Evolutionary conservation across 305 asterid species (phyloP), one percentile per base, ranked within the genome.

Genomic region (Fraxinus dipetala): DNA sequence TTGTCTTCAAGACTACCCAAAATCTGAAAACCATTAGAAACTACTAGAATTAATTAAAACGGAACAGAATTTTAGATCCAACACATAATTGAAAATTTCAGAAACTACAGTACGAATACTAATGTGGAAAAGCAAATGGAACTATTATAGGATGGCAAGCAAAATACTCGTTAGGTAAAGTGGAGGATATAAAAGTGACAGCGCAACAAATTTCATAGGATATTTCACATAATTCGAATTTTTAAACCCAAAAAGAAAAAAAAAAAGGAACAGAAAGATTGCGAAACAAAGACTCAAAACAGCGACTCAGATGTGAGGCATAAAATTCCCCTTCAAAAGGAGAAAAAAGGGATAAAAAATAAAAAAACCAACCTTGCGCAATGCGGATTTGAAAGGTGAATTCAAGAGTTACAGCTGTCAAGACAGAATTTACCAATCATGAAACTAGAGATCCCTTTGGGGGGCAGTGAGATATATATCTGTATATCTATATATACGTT

Each of bases 131-230:
- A 40, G 85, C 85, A 78, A 72, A 84, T 65, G 80, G 67, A 65
- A 83, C 79, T 78, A 87, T 35, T 84, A 85, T 78, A 81, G 56
- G 80, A 38, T 51, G 72, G 6, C 80, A 51, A 70, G 6, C 80
- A 51, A 65, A 75, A 80, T 34, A 85, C 45, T 79, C 76, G 92
- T 89, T 90, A 91, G 93, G 97, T 93, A 78, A 88, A 89, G 92
- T 92, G 92, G 93, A 72, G 77, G 87, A 84, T 78, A 78, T 82
- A 84, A 86, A 84, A 91, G 83, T 85, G 94, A 93, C 93, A 79
- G 83, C 88, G 83, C 91, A 93, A 86, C 96, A 90, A 86, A 88
- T 81, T 81, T 61, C 70, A 51, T 83, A 22, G 83, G 84, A 85
- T 48, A 80, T 79, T 54, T 20, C 83, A 34, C 81, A 81, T 26